Conservation (phyloP, 495 filamentous ascomycete species). For the Friedmanniomyces simplex region DNA sequence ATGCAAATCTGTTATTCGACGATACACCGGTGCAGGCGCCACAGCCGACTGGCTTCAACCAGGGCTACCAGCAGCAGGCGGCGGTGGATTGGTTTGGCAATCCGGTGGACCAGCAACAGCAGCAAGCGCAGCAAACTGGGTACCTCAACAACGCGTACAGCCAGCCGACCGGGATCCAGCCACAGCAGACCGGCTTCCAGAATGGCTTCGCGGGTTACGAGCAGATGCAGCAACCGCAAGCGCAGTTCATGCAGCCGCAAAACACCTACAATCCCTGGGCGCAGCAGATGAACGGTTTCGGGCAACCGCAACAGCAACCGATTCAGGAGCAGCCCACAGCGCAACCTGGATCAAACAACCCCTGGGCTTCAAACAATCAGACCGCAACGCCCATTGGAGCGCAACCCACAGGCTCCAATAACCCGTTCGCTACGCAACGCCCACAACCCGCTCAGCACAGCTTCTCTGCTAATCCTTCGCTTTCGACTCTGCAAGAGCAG, state of each 20-base stretch:
- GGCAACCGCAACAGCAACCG: constrained; percentile 35
- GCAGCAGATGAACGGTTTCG: constrained; percentile 42
- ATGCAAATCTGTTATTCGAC: constrained; percentile 69
- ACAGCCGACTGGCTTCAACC: constrained; percentile 82
- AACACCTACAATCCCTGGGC: constrained; percentile 74
- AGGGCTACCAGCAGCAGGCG: constrained; percentile 91
- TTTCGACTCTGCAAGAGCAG: constrained; percentile 47
- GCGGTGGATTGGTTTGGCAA: constrained; percentile 97
- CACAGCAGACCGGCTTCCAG: constrained; percentile 54
- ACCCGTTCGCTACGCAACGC: constrained; percentile 69
- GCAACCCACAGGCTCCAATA: constrained; percentile 83
- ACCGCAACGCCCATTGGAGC: constrained; percentile 44
- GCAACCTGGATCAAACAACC: constrained; percentile 77
- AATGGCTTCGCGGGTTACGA: constrained; percentile 42
- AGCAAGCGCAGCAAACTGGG: constrained; percentile 66
- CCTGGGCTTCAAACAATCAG: constrained; percentile 47
- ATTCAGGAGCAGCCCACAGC: constrained; percentile 46
- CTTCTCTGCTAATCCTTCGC: constrained; percentile 27
- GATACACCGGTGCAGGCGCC: constrained; percentile 58
- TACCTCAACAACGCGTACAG: constrained; percentile 80
- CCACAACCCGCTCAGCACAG: constrained; percentile 28
- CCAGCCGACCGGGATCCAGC: constrained; percentile 42
- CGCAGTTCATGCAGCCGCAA: constrained; percentile 53
- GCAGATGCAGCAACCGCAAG: constrained; percentile 35
- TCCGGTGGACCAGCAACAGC: constrained; percentile 62